Conservation (phyloP, 257 asterid genomes). For the Forsythia viridissima region DNA sequence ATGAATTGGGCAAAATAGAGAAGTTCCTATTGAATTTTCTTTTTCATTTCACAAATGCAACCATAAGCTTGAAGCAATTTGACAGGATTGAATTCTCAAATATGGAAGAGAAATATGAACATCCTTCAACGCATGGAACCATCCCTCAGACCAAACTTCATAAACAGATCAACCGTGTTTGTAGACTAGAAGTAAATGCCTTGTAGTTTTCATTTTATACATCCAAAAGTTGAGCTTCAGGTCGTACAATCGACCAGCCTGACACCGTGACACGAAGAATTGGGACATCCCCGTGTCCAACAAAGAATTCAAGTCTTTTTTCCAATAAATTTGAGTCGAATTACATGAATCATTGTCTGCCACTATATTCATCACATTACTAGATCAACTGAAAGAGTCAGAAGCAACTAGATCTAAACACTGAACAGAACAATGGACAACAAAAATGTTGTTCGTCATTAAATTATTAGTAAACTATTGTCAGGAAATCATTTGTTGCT, state of each 20-base stretch:
- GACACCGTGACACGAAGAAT: neutral
- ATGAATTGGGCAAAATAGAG: neutral
- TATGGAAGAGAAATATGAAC: no score
- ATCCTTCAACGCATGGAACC: no score
- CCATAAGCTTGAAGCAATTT: neutral
- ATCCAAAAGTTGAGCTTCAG: neutral
- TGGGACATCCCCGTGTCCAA: neutral
- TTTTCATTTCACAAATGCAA: neutral
- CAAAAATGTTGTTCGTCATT: neutral
- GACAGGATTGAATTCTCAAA: neutral
- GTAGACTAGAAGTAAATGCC: neutral
- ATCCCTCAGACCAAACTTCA: neutral
- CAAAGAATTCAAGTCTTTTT: no score
- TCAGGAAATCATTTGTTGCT: neutral
- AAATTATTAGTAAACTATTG: neutral
- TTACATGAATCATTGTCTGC: neutral
- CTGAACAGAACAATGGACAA: neutral
- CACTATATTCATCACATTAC: neutral
- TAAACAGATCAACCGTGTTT: neutral
- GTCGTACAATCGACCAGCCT: neutral
- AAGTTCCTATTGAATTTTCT: neutral
- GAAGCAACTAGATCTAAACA: neutral
- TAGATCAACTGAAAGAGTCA: neutral
- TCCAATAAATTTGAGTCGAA: no score
- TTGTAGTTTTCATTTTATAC: neutral